Evolutionary conservation across 2,329 filamentous ascomycete genomes (phyloP).

Genomic region (Pseudogymnoascus verrucosus): DNA sequence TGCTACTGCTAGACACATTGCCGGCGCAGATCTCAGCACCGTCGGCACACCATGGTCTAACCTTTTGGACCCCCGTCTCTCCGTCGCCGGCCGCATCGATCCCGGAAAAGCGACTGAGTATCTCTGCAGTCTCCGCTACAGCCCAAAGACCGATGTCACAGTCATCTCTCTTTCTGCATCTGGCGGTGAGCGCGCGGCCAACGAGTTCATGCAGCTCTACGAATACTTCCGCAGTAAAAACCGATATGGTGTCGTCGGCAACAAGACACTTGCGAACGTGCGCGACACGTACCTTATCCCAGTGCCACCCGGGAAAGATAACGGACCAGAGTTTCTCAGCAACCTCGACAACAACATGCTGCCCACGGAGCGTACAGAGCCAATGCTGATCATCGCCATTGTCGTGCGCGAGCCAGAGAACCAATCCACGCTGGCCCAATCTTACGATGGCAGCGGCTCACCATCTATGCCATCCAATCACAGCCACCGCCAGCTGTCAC

Average conservation of each 20-base stretch:
- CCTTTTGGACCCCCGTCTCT: constrained; percentile 62
- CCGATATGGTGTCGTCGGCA: constrained; percentile 79
- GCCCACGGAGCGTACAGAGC: constrained; percentile 61
- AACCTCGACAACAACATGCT: constrained; percentile 80
- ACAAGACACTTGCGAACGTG: constrained; percentile 62
- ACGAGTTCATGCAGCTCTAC: constrained; percentile 68
- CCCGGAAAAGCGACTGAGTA: constrained; percentile 82
- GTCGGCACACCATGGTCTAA: constrained; percentile 56
- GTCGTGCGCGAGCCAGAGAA: constrained; percentile 59
- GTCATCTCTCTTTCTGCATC: constrained; percentile 66
- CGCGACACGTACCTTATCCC: constrained; percentile 90
- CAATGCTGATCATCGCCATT: constrained; percentile 75
- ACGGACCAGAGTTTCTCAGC: constrained; percentile 72
- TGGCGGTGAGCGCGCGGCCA: constrained; percentile 45
- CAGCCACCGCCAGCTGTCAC: constrained; percentile 38
- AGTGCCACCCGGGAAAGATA: constrained; percentile 61
- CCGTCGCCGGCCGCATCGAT: constrained; percentile 72
- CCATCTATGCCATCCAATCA: constrained; percentile 31
- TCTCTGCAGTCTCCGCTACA: constrained; percentile 77
- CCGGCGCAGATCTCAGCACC: constrained; percentile 68
- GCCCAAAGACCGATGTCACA: constrained; percentile 72
- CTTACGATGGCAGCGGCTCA: constrained; percentile 21
- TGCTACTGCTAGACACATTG: constrained; percentile 73
- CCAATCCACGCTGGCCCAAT: constrained; percentile 14
- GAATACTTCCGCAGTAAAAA: constrained; percentile 78